A percentile compares a stretch with the other conserved stretches of the same genome.
Conservation (phyloP, 805 yeast species). For the Sporopachydermia lactativora region DNA sequence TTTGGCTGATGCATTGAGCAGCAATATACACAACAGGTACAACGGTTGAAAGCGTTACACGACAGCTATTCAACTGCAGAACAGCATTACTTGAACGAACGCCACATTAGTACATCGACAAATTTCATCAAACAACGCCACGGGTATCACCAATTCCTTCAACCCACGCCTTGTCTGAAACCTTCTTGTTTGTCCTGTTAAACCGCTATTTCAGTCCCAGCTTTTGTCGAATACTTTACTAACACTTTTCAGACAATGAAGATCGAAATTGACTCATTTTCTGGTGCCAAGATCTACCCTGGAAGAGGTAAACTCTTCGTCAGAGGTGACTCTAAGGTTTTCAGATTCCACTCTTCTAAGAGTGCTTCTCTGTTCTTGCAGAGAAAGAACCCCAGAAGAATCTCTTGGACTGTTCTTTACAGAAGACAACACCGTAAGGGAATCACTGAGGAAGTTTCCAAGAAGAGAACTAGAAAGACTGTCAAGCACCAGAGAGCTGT, state of each 20-base stretch:
- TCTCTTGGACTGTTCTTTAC: slow-evolving; percentile 98
- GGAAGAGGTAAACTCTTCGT: slow-evolving; percentile 99
- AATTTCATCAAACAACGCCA: too few relatives aligned
- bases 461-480: slow-evolving; percentile 94
- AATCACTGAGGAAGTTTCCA: slow-evolving; percentile 94
- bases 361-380: slow-evolving; percentile 96
- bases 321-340: slow-evolving; percentile 99
- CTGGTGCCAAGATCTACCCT: slow-evolving; percentile 99
- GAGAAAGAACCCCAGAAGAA: slow-evolving; percentile 99
- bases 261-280: slow-evolving; percentile 99
- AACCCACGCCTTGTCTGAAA: too few relatives aligned
- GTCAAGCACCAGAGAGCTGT: slow-evolving; percentile 98
- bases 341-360: slow-evolving; percentile 98
- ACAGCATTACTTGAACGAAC: too few relatives aligned
- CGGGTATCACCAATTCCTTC: too few relatives aligned
- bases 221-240: too few relatives aligned
- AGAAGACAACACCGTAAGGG: slow-evolving; percentile 99
- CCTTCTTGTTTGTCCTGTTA: too few relatives aligned
- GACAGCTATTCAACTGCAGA: too few relatives aligned
- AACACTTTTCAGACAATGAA: slow-evolving; percentile 48
- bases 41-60: too few relatives aligned
- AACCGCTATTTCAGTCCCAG: too few relatives aligned
- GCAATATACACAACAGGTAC: too few relatives aligned
- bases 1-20: too few relatives aligned
- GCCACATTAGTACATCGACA: too few relatives aligned